Percentiles rank a stretch among this genome's conserved stretches.
Evolutionary conservation across 352 stramenopile species (phyloP).

Genomic region (Pythium dissotocum): DNA sequence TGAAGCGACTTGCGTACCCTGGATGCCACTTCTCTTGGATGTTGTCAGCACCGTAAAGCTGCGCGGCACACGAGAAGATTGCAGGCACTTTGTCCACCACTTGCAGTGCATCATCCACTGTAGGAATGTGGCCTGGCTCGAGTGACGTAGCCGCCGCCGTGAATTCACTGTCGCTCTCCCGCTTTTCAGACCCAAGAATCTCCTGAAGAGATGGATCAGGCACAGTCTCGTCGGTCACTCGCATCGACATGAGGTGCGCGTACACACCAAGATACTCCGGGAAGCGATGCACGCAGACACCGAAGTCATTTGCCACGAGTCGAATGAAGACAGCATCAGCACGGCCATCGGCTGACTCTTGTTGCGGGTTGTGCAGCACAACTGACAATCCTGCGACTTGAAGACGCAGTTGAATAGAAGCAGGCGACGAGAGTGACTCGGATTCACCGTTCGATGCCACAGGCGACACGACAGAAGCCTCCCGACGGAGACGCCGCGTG

Average conservation of each 20-base stretch:
- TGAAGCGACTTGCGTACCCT: constrained; percentile 74
- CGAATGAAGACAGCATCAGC: constrained; percentile 44
- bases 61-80: constrained; percentile 74
- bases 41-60: constrained; percentile 72
- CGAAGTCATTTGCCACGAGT: constrained; percentile 72
- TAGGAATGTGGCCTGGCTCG: constrained; percentile 49
- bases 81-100: constrained; percentile 56
- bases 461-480: constrained; percentile 17
- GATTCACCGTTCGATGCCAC: constrained; percentile 7
- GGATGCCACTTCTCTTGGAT: constrained; percentile 85
- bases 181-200: constrained; percentile 27
- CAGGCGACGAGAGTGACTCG: constrained; percentile 9
- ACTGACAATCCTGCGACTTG: constrained; percentile 69
- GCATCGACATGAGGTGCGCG: constrained; percentile 72
- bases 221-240: constrained; percentile 66
- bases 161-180: background rate
- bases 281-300: constrained; percentile 68
- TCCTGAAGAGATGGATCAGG: constrained; percentile 62
- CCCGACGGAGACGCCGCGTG: constrained; percentile 7
- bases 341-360: constrained; percentile 20
- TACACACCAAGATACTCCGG: constrained; percentile 70
- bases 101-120: constrained; percentile 55
- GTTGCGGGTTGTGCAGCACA: constrained; percentile 59
- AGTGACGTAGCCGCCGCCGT: background rate
- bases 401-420: constrained; percentile 73